Base-by-base conservation (phyloP, 2,329 filamentous ascomycete species). In the Sclerotinia sclerotiorum region DNA sequence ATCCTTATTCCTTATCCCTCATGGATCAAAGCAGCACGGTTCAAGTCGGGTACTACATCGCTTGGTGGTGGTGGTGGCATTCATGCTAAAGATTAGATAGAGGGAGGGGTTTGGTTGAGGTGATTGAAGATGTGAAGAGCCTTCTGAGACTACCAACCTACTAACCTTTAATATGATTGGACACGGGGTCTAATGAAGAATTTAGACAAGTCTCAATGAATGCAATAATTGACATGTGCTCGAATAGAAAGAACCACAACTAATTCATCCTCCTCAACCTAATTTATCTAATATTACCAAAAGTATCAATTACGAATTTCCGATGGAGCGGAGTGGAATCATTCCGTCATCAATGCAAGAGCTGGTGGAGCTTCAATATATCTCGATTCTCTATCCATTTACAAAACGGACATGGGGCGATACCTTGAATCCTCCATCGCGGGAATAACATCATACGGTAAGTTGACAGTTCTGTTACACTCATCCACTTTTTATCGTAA, bases 281-380 rank as follows among this genome's bases (percentile, higher is more conserved):
- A 21, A 32, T 32, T 32, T 61, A 21, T 32, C 57, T n/a, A 48
- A 61, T 48, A 32, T 46, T n/a, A 56, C 10, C n/a, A 15, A 32
- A 56, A 56, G 54, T 56, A 48, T 32, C 17, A n/a, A 61, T 61
- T 3, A 11, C 24, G 1, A 35, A 35, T 49, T 35, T 62, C 29
- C 58, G n/a, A 62, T 49, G 44, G 29, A 39, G 58, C 29, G 44
- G 58, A 62, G 44, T 49, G 58, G 44, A 49, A 62, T 62, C 44
- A 35, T 62, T 32, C 21, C 58, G 29, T 62, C 44, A 62, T 62
- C 29, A 61, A 48, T 48, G 57, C 57, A 60, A 32, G 42, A 60
- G 56, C 24, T 29, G 27, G 57, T 60, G 42, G 57, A 60, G 24
- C 24, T 46, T 29, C 7, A 11, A 46, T 13, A 61, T 48, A 19